A percentile compares a stretch with the other conserved stretches of the same genome.
Conservation (phyloP, 2,329 filamentous ascomycete genomes). For the Calonectria hongkongensis region DNA sequence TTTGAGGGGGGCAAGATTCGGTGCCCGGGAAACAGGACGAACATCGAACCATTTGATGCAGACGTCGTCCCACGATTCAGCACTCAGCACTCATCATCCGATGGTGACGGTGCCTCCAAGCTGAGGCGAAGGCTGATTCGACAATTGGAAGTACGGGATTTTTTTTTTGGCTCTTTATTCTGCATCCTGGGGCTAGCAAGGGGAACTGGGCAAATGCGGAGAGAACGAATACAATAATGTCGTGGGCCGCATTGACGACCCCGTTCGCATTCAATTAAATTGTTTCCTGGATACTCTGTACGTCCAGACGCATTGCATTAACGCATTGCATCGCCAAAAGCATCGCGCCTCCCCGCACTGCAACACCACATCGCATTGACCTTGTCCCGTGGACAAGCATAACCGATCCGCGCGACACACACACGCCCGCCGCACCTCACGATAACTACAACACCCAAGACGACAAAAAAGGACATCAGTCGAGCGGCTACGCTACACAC, state of each 20-base stretch:
- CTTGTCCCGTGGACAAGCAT: slow-evolving; percentile 39
- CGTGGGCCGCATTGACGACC: slow-evolving; percentile 24
- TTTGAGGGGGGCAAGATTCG: slow-evolving; percentile 42
- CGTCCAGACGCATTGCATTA: slow-evolving; percentile 42
- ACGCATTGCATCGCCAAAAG: slow-evolving; percentile 32
- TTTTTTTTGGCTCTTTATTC: slow-evolving; percentile 26
- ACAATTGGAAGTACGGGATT: slow-evolving; percentile 31
- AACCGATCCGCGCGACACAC: slow-evolving; percentile 2
- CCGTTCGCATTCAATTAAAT: slow-evolving; percentile 41
- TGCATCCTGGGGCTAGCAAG: slow-evolving; percentile 27
- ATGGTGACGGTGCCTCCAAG: slow-evolving; percentile 46
- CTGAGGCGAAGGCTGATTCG: slow-evolving; percentile 34
- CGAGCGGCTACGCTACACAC: background rate
- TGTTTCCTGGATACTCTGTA: slow-evolving; percentile 27
- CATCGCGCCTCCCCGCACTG: slow-evolving; percentile 24
- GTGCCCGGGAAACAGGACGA: slow-evolving; percentile 52
- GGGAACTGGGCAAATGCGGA: slow-evolving; percentile 35
- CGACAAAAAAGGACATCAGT: slow-evolving; percentile 4
- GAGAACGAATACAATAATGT: slow-evolving; percentile 49
- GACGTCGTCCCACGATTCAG: slow-evolving; percentile 50
- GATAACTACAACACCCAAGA: slow-evolving; percentile 19
- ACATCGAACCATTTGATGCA: slow-evolving; percentile 55
- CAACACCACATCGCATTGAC: slow-evolving; percentile 36
- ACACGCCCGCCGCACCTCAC: slow-evolving; percentile 32
- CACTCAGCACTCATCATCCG: slow-evolving; percentile 49